phyloP scores from a whole-genome alignment of 1,284 basidiomycete genomes.

The Wallemia hederae region DNA sequence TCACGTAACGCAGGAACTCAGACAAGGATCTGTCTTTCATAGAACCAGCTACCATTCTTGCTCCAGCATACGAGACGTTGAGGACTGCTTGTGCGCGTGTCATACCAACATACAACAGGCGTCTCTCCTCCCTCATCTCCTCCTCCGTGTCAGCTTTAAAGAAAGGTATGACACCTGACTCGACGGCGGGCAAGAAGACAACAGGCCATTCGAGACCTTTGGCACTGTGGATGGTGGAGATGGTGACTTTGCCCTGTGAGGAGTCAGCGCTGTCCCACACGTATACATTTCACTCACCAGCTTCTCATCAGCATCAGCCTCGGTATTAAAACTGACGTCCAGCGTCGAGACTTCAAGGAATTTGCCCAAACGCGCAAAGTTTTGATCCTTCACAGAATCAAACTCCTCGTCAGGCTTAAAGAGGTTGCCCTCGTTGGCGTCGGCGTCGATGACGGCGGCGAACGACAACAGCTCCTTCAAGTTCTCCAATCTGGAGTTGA shows the following conservation, averaged over 20 bases:
- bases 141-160: slow-evolving; percentile 20
- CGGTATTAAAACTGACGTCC: slow-evolving; percentile 43
- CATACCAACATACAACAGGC: slow-evolving; percentile 66
- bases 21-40: not conserved
- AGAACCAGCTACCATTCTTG: slow-evolving; percentile 10
- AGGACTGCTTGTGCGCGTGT: slow-evolving; percentile 55
- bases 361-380: slow-evolving; percentile 28
- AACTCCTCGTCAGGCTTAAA: slow-evolving; percentile 3
- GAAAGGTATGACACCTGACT: slow-evolving; percentile 16
- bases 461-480: slow-evolving; percentile 35
- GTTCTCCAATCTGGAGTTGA: slow-evolving; percentile 54
- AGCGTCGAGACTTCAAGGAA: slow-evolving; percentile 64
- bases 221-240: slow-evolving; percentile 63
- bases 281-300: slow-evolving; percentile 18
- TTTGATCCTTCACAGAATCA: slow-evolving; percentile 3
- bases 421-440: not conserved
- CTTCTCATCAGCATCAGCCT: slow-evolving; percentile 28
- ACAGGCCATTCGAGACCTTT: slow-evolving; percentile 84
- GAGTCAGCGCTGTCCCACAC: not conserved
- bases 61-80: slow-evolving; percentile 24
- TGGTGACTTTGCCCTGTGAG: slow-evolving; percentile 31
- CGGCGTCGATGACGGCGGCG: not conserved
- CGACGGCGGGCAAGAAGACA: slow-evolving; percentile 43
- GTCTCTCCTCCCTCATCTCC: slow-evolving; percentile 53
- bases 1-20: not conserved